Conservation (phyloP, 2,329 filamentous ascomycete species). For the Pyrenochaeta sp. region DNA sequence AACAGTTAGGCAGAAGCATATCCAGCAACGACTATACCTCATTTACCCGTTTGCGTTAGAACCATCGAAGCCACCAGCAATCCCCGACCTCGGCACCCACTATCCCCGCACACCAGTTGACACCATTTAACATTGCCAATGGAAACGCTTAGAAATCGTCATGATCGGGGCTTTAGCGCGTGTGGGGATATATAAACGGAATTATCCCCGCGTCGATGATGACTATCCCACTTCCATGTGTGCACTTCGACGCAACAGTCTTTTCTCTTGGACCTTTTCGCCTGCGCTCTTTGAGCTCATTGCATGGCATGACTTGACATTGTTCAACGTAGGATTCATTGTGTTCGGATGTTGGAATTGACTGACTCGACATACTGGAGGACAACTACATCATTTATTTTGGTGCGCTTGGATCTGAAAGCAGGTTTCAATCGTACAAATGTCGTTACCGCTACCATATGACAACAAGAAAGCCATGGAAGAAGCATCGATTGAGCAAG, state of each 20-base stretch:
- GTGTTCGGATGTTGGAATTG: not conserved
- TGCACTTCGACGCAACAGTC: not conserved
- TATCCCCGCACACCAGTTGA: slow-evolving; percentile 31
- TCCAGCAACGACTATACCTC: not conserved
- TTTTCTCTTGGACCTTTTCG: not conserved
- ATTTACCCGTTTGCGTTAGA: slow-evolving; percentile 2
- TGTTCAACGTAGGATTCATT: slow-evolving; percentile 2
- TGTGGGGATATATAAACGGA: slow-evolving; percentile 7
- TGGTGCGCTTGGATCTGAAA: not conserved
- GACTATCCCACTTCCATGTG: not conserved
- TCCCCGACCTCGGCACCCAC: slow-evolving; percentile 36
- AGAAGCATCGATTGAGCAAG: slow-evolving; percentile 22
- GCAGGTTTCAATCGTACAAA: slow-evolving; percentile 1
- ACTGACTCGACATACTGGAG: slow-evolving; percentile 6
- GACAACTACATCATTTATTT: not conserved
- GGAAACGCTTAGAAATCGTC: slow-evolving; percentile 37
- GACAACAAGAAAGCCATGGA: slow-evolving; percentile 25
- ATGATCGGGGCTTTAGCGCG: slow-evolving; percentile 15
- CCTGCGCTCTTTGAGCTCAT: not conserved
- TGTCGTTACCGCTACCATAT: slow-evolving; percentile 21
- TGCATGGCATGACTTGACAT: not conserved
- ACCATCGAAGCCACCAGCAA: slow-evolving; percentile 1
- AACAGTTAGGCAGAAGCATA: not conserved
- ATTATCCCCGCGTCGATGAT: not conserved
- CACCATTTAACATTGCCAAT: slow-evolving; percentile 6